phyloP scores from a whole-genome alignment of 371 early-diverging fungal genomes.

The Mortierella sp. region DNA sequence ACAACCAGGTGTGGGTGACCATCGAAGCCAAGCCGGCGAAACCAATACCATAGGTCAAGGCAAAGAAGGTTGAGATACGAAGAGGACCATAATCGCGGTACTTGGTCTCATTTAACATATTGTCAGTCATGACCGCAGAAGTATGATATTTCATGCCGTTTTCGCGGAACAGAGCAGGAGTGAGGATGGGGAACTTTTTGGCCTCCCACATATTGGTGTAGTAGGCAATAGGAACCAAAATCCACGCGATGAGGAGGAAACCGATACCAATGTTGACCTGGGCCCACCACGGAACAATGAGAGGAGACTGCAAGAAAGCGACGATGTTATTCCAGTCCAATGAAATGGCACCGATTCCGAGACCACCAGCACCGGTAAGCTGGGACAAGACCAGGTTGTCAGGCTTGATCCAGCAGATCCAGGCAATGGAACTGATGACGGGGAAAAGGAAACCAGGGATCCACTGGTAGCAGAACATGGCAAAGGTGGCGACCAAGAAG shows the following conservation, averaged over 20 bases:
- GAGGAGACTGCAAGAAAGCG: constrained; percentile 70
- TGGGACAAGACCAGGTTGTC: constrained; percentile 65
- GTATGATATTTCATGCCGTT: constrained; percentile 64
- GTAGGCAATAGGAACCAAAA: constrained; percentile 39
- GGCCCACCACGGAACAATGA: constrained; percentile 58
- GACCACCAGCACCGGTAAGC: constrained; percentile 66
- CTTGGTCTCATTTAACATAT: constrained; percentile 56
- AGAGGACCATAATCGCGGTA: constrained; percentile 59
- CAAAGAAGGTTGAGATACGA: constrained; percentile 67
- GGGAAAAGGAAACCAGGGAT: constrained; percentile 81
- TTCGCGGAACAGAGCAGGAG: constrained; percentile 66
- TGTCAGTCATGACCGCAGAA: constrained; percentile 17
- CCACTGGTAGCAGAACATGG: constrained; percentile 73
- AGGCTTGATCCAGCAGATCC: constrained; percentile 78
- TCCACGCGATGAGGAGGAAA: constrained; percentile 38
- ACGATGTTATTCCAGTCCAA: constrained; percentile 75
- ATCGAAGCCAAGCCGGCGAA: constrained; percentile 64
- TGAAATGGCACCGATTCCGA: constrained; percentile 61
- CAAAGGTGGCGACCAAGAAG: constrained; percentile 64
- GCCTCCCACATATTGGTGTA: constrained; percentile 62
- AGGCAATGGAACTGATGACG: constrained; percentile 72
- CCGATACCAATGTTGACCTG: constrained; percentile 40
- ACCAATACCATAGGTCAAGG: constrained; percentile 59
- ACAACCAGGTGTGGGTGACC: constrained; percentile 62
- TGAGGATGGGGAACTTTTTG: constrained; percentile 71